phyloP scores from a whole-genome alignment of 495 filamentous ascomycete genomes.

The Penicillium simplicissimum region DNA sequence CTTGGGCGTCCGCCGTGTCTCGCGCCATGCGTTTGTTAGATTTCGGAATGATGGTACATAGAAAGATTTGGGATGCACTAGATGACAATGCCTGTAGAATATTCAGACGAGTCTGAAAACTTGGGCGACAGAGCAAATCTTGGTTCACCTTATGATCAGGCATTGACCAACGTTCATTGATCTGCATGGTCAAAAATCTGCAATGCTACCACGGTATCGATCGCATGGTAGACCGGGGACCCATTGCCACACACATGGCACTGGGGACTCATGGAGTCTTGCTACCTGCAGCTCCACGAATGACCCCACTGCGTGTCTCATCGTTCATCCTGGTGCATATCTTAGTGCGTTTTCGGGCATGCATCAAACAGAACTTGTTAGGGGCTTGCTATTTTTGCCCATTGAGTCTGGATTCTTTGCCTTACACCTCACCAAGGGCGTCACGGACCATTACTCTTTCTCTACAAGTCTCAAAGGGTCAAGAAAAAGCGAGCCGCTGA shows the following conservation, averaged over 20 bases:
- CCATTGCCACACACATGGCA: conserved; percentile 26
- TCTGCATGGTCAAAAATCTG: not conserved
- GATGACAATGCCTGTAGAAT: not conserved
- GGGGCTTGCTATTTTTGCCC: conserved; percentile 27
- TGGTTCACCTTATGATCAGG: not conserved
- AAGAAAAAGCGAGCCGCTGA: conserved; percentile 24
- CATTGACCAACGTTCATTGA: not conserved
- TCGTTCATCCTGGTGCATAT: conserved; percentile 17
- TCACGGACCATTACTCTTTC: conserved; percentile 7
- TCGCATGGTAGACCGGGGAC: conserved; percentile 19
- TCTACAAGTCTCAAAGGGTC: conserved; percentile 9
- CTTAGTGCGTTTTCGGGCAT: conserved; percentile 12
- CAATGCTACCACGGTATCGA: conserved; percentile 16
- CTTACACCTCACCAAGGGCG: conserved; percentile 8
- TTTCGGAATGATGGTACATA: not conserved
- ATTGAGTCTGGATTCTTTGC: conserved; percentile 7
- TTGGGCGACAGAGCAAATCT: not conserved
- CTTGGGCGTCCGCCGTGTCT: conserved; percentile 5
- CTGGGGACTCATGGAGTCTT: conserved; percentile 10
- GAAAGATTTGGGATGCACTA: not conserved
- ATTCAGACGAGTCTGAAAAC: not conserved
- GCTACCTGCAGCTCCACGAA: conserved; percentile 8
- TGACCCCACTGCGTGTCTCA: conserved; percentile 25
- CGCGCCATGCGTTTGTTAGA: conserved; percentile 7
- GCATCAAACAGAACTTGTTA: conserved; percentile 14